Evolutionary conservation across 495 filamentous ascomycete genomes (phyloP).

Genomic region (Talaromyces nanjingensis): DNA sequence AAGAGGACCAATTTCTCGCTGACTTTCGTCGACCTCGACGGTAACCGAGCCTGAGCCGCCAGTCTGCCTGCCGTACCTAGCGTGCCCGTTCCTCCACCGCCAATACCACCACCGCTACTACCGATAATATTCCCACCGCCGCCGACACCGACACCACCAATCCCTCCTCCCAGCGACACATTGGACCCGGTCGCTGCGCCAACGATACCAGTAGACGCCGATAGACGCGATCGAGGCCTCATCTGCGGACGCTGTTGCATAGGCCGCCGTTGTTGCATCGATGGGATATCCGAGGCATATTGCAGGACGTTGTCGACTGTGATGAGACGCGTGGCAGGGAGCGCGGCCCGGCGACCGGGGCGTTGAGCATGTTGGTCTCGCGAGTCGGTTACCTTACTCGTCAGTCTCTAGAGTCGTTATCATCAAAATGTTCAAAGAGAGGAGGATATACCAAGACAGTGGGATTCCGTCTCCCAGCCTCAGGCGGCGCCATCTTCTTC

Average conservation of each 20-base stretch:
- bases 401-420: background rate
- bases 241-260: constrained; percentile 43
- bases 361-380: constrained; percentile 42
- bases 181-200: constrained; percentile 13
- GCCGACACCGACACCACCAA: background rate
- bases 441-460: constrained; percentile 43
- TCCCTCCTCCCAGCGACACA: background rate
- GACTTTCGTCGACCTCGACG: constrained; percentile 81
- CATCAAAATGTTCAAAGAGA: constrained; percentile 2
- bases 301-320: constrained; percentile 95
- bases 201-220: constrained; percentile 25
- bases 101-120: constrained; percentile 8
- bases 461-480: constrained; percentile 44
- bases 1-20: constrained; percentile 94
- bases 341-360: constrained; percentile 26
- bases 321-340: constrained; percentile 64
- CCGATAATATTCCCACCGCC: background rate
- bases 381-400: constrained; percentile 51
- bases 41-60: constrained; percentile 65
- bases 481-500: constrained; percentile 29
- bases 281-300: constrained; percentile 90
- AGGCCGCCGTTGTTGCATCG: constrained; percentile 78
- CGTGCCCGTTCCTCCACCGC: constrained; percentile 10
- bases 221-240: constrained; percentile 40
- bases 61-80: constrained; percentile 29